phyloP scores from a whole-genome alignment of 768 basidiomycete genomes.

The Pleurotus tuoliensis region DNA sequence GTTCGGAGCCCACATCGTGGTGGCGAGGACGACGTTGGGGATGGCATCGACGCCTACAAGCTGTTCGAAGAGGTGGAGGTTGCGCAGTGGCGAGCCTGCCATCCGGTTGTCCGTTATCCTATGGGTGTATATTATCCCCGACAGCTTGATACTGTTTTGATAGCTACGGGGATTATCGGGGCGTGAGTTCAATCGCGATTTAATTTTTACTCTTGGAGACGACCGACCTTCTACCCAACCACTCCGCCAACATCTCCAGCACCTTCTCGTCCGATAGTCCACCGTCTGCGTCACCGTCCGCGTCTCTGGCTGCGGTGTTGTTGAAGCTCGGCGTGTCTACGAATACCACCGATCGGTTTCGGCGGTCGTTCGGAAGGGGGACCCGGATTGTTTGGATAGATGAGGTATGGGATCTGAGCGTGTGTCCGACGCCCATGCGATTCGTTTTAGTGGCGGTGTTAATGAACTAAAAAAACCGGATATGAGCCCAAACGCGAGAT shows the following conservation, averaged over 20 bases:
- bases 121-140: conserved; percentile 36
- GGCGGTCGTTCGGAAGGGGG: conserved; percentile 14
- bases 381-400: conserved; percentile 15
- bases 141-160: conserved; percentile 18
- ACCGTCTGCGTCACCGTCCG: too few species aligned
- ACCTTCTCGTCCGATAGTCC: conserved; percentile 18
- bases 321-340: conserved; percentile 26
- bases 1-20: neutral
- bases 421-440: conserved; percentile 13
- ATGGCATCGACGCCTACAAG: conserved; percentile 26
- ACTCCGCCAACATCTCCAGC: conserved; percentile 19
- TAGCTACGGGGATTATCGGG: conserved; percentile 4
- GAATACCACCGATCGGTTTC: conserved; percentile 16
- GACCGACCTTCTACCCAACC: conserved; percentile 21
- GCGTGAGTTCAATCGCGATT: neutral
- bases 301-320: conserved; percentile 11
- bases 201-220: too few species aligned
- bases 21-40: neutral
- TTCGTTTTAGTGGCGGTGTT: conserved; percentile 12
- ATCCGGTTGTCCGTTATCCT: conserved; percentile 29
- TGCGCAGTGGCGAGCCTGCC: conserved; percentile 31
- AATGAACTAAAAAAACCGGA: conserved; percentile 20
- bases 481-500: neutral
- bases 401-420: conserved; percentile 18
- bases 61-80: conserved; percentile 38